Base-by-base conservation (phyloP, 345 rosid species). In the Iberis pinnata region DNA sequence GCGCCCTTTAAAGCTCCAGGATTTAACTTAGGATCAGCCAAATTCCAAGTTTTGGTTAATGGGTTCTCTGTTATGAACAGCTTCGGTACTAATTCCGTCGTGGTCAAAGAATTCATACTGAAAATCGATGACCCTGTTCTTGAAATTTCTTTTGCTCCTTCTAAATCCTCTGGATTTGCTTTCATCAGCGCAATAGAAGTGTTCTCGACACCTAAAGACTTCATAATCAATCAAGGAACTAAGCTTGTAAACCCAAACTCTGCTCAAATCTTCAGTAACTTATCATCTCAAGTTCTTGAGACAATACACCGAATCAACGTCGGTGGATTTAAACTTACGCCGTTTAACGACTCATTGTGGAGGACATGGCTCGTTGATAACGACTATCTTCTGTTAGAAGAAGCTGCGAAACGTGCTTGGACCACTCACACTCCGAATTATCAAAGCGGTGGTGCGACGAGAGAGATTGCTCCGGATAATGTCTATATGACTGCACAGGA, bases 301-400 rank as follows among this genome's bases (percentile, higher is more conserved):
- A 80, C 89, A 0, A 53, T 92, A 54, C 79, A 78, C 38, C 77
- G 98, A 73, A 80, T 87, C 57, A 92, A 92, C 73, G 86, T 90
- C 40, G 98, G 98, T 33, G 98, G 98, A 27, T 71, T 46, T 17
- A 77, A 74, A 22, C 41, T 92, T 69, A 85, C 92, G 1, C 95
- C 98, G 16, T 84, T 90, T 56, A 90, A 90, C 66, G 98, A 90
- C 64, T 72, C 95, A 12, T 12, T 92, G 67, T 87, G 95, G 98
- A 83, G 98, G 77, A 76, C 84, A 46, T 92, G 98, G 98, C 58
- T 77, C 25, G 88, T 93, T 47, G 98, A 92, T 50, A 95, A 84
- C 10, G 76, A 75, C 9, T 87, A 63, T 59, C 83, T 18, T 75
- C 80, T 75, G 25, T 54, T 78, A 4, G 76, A 76, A 66, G 65